phyloP scores from a whole-genome alignment of 768 basidiomycete species.

The Phanerodontia chrysosporium region DNA sequence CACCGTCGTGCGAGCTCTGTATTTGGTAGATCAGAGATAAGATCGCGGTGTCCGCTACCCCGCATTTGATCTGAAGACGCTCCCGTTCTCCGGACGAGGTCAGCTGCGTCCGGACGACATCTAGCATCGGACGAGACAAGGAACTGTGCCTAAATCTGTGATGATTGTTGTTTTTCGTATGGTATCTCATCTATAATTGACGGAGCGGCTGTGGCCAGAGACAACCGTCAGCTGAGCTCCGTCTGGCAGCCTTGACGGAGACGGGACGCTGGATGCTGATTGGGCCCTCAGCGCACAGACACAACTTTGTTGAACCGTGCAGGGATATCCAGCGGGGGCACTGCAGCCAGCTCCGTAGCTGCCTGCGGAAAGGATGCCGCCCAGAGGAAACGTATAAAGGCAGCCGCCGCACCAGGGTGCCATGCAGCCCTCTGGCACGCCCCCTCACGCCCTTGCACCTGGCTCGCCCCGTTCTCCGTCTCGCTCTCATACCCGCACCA shows the following conservation, averaged over 20 bases:
- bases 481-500: background rate
- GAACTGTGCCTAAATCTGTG: too few relatives aligned
- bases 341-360: background rate
- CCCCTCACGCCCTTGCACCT: background rate
- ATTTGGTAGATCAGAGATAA: background rate
- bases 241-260: too few relatives aligned
- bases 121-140: background rate
- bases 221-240: too few relatives aligned
- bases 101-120: background rate
- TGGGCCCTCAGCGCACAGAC: too few relatives aligned
- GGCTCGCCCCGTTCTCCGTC: background rate
- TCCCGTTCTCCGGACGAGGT: background rate
- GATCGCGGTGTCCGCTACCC: background rate
- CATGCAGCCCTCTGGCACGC: slow-evolving; percentile 1
- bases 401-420: background rate
- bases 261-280: too few relatives aligned
- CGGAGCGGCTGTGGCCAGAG: too few relatives aligned
- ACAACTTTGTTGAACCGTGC: too few relatives aligned
- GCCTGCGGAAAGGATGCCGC: background rate
- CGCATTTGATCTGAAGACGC: background rate
- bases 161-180: too few relatives aligned
- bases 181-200: too few relatives aligned
- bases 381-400: background rate
- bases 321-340: background rate
- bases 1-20: background rate